A percentile compares a stretch with the other conserved stretches of the same genome.
phyloP scores from a whole-genome alignment of 768 basidiomycete species.

The Galerina marginata region DNA sequence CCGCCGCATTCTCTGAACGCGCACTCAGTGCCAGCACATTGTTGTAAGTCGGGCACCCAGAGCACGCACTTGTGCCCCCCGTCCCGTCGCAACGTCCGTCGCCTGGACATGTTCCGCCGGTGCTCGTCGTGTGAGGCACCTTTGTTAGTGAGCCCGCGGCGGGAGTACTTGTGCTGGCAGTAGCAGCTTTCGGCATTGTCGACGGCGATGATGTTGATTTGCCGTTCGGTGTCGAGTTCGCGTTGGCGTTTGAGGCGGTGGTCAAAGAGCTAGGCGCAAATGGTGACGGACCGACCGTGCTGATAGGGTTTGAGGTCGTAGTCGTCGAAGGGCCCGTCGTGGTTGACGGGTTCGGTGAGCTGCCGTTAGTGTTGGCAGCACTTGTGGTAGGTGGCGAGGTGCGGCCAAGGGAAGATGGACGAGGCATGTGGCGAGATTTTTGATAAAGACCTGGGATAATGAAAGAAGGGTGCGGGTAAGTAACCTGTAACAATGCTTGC shows the following conservation, averaged over 20 bases:
- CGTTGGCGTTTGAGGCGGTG: constrained; percentile 21
- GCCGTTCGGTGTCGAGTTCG: constrained; percentile 24
- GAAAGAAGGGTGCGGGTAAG: constrained; percentile 22
- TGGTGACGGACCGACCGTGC: constrained; percentile 39
- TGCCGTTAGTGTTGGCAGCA: constrained; percentile 13
- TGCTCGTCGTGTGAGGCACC: constrained; percentile 19
- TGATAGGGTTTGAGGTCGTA: constrained; percentile 13
- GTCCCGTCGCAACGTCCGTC: constrained; percentile 98
- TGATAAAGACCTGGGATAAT: constrained; percentile 75
- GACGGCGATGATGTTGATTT: constrained; percentile 22
- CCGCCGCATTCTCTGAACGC: constrained; percentile 38
- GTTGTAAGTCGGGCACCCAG: constrained; percentile 97
- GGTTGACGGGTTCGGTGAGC: not conserved
- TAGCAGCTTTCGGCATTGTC: constrained; percentile 1
- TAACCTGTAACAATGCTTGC: not conserved
- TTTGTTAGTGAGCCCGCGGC: constrained; percentile 13
- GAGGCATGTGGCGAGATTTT: constrained; percentile 80
- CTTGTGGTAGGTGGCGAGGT: constrained; percentile 37
- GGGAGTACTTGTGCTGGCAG: not conserved
- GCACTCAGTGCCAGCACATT: constrained; percentile 66
- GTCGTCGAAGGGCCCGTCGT: constrained; percentile 24
- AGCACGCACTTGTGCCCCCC: constrained; percentile 90
- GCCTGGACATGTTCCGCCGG: constrained; percentile 90
- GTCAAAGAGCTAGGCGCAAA: constrained; percentile 32
- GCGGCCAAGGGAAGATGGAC: constrained; percentile 63